Percentiles rank a stretch among this genome's conserved stretches.
Conservation (phyloP, 495 filamentous ascomycete species). For the Chaetomium tenue region DNA sequence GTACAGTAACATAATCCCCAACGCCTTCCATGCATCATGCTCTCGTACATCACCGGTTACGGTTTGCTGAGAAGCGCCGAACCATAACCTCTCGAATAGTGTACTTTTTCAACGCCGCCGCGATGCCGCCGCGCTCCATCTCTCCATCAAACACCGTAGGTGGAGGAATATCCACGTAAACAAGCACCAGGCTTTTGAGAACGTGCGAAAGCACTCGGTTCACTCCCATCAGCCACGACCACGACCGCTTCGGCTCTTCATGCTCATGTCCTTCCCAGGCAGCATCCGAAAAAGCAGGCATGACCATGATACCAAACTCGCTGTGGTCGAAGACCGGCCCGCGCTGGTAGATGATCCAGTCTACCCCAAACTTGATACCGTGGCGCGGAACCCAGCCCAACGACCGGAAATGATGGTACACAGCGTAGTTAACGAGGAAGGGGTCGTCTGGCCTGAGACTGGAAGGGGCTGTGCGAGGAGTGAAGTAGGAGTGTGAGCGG, state of each 20-base stretch:
- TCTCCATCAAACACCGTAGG: conserved; percentile 50
- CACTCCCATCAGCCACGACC: conserved; percentile 91
- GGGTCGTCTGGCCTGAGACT: conserved; percentile 65
- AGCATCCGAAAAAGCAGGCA: conserved; percentile 75
- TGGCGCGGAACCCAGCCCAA: conserved; percentile 94
- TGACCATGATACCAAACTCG: conserved; percentile 80
- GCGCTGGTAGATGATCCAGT: conserved; percentile 92
- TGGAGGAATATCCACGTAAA: conserved; percentile 87
- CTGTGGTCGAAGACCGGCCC: conserved; percentile 93
- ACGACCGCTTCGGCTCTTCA: conserved; percentile 54
- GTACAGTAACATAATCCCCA: background rate
- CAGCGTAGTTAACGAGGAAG: conserved; percentile 81
- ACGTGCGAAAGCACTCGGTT: conserved; percentile 90
- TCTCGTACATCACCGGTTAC: conserved; percentile 48
- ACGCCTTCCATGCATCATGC: conserved; percentile 18
- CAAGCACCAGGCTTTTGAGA: conserved; percentile 79
- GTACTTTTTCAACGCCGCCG: conserved; percentile 64
- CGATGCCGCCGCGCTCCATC: conserved; percentile 53
- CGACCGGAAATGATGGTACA: conserved; percentile 95
- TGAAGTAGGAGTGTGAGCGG: conserved; percentile 66
- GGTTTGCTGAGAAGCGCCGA: conserved; percentile 79
- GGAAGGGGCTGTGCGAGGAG: conserved; percentile 45
- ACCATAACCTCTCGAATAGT: conserved; percentile 78
- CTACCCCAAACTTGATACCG: conserved; percentile 91
- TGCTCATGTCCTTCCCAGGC: conserved; percentile 63